Base-by-base conservation (phyloP, 2,329 filamentous ascomycete species). In the Phialophora macrospora region DNA sequence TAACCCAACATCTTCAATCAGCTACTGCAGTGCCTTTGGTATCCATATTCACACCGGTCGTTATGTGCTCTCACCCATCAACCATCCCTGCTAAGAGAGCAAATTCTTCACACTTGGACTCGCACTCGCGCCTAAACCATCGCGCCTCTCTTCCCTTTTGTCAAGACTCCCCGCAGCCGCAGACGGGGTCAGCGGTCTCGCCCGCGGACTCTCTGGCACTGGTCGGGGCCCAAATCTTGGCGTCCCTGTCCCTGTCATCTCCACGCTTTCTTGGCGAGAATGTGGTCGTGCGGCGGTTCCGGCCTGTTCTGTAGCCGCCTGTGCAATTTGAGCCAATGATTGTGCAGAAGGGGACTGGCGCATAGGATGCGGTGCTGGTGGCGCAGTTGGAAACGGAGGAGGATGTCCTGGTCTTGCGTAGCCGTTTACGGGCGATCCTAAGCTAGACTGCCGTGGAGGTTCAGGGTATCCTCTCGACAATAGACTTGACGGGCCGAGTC, bases 101-200 rank as follows among this genome's bases (percentile, higher is more conserved):
- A 93, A 77, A 73, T 93, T 93, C 72, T 88, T 86, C 67, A 93
- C 76, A 9, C 90, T 92, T 11, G 90, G 90, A 73, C 88, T 93
- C 17, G 90, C 89, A 73, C 90, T 93, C 3, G 90, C 90, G n/a
- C 89, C 89, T 58, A 84, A 85, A 59, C 68, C 71, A 48, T 68
- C 70, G 63, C 71, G 70, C 58, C 68, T 65, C 20, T 66, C 63
- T 12, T 72, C 72, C 26, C 60, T 64, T 22, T 57, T 64, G 17
- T 30, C 32, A 34, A 70, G 57, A 72, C 49, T 72, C 70, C 30
- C 71, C 73, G 26, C 61, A 26, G 48, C 9, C 32, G 26, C 44
- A 44, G 66, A 64, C 3, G 68, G 68, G 11, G 68, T 70, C 17
- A 67, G 65, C 32, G 68, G 68, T 56, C 68, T 54, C 5, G 64